Conservation (phyloP, 2,329 filamentous ascomycete species). For the Reticulascus tulasneorum region DNA sequence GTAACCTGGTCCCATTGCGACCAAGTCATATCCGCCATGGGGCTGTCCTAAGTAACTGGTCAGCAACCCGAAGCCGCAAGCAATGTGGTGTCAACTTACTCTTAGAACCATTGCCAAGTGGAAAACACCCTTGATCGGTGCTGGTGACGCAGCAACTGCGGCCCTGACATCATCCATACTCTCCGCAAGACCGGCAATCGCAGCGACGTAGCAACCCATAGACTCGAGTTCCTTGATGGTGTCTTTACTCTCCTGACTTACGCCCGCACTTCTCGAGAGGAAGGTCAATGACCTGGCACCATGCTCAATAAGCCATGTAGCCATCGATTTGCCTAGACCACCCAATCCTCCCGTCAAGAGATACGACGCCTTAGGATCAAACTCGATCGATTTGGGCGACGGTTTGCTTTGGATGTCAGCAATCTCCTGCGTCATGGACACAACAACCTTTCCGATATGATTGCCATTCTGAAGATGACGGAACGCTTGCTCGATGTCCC, state of each 20-base stretch:
- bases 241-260: neutral
- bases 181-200: conserved; percentile 21
- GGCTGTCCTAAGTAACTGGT: too few relatives aligned
- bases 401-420: neutral
- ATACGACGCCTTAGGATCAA: conserved; percentile 8
- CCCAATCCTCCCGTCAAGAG: conserved; percentile 2
- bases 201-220: neutral
- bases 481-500: conserved; percentile 33
- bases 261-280: conserved; percentile 11
- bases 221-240: conserved; percentile 16
- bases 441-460: conserved; percentile 41
- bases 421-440: conserved; percentile 17
- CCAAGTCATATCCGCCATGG: neutral
- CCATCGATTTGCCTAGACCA: conserved; percentile 1
- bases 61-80: too few relatives aligned
- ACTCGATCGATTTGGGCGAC: neutral
- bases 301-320: neutral
- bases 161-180: conserved; percentile 16
- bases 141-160: conserved; percentile 6
- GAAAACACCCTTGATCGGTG: conserved; percentile 29
- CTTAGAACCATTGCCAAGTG: conserved; percentile 30
- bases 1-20: neutral
- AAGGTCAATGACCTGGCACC: conserved; percentile 17
- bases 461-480: conserved; percentile 37
- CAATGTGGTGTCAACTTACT: neutral